Evolutionary conservation across 805 yeast species (phyloP), one percentile per base, ranked within the genome.

Genomic region (Kluyveromyces wickerhamii): DNA sequence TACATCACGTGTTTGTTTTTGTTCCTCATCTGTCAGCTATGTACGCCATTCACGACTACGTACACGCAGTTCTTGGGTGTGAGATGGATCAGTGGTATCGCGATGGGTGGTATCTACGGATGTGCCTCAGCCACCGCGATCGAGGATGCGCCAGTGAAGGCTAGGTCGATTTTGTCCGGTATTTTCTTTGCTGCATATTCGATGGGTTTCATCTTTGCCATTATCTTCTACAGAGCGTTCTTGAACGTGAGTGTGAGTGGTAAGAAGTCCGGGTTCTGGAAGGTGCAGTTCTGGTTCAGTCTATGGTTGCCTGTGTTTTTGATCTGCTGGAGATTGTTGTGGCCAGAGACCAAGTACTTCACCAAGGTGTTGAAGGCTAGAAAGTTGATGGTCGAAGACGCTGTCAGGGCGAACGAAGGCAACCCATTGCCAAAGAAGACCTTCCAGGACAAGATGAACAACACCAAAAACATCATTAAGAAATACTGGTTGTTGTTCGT

Each of bases 51-150:
- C 44, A 74, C 72, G 26, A 59, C 72, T 39, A 77, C 78, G 3
- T 77, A 66, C 49, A 33, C 54, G 32, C 78, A 75, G 51, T 79
- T 79, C 44, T 50, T 76, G 26, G 82, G 68, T 1, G 71, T 76
- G 2, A 63, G 87, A 34, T 78, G 83, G 2, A 44, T 77, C 14
- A 79, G 74, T 50, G 87, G 88, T 29, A 60, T 77, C 33, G 72
- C 76, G 30, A 76, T 79, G 83, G 87, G 86, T 27, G 86, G 85
- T 34, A 60, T 77, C 35, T 79, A 69, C 49, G 84, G 83, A 23
- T 70, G 74, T 38, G 71, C 77, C 22, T 70, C 79, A 17, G 79
- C 81, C 7, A 73, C 78, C 5, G 77, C 86, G 6, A 63, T 80
- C 21, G 83, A 77, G 44, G 81, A 78, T 47, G 67, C 75, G 32